Evolutionary conservation across 805 yeast genomes (phyloP), one percentile per base, ranked within the genome.

Genomic region (Saccharomycopsis capsularis): DNA sequence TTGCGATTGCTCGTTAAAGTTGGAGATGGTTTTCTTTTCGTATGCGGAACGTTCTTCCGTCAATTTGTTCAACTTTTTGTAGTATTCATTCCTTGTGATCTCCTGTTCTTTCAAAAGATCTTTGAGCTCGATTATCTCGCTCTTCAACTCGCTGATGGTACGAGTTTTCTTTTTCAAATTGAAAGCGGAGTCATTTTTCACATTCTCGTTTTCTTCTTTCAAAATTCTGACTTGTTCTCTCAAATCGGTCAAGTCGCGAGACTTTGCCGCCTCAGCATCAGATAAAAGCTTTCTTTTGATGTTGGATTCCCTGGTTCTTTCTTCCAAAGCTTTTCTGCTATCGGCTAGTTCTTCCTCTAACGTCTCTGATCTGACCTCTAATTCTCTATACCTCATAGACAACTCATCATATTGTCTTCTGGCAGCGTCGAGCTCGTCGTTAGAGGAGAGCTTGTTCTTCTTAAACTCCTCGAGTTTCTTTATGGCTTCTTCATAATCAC

Each of bases 341-440:
- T 90, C 97, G 9, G 75, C 68, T n/a, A 91, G 66, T 59, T 90
- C 96, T 49, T 88, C 95, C 56, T 85, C 89, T 25, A 90, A 62
- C 1, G 79, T 75, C 49, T 85, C 89, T 21, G 77, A 69, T 54
- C 77, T 74, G 46, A 70, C 70, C 39, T 71, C 73, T 1, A 80
- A 68, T 57, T 93, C 98, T 52, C 76, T 75, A 36, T 81, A 65
- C 47, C 85, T 78, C 73, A 84, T 75, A 2, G 73, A 60, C 44
- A 85, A 62, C 58, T 87, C 95, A 45, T 86, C 91, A 51, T 81
- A 76, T 60, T 85, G 88, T 55, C 78, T 81, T 57, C 75, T 81
- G 51, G 78, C 57, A 0, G 69, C 56, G 36, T 75, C 81, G 6
- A 71, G 67, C 50, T 71, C 74, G 23, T 70, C 76, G 44, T 56